Conservation (phyloP, 495 filamentous ascomycete genomes). For the Xylaria nigripes region DNA sequence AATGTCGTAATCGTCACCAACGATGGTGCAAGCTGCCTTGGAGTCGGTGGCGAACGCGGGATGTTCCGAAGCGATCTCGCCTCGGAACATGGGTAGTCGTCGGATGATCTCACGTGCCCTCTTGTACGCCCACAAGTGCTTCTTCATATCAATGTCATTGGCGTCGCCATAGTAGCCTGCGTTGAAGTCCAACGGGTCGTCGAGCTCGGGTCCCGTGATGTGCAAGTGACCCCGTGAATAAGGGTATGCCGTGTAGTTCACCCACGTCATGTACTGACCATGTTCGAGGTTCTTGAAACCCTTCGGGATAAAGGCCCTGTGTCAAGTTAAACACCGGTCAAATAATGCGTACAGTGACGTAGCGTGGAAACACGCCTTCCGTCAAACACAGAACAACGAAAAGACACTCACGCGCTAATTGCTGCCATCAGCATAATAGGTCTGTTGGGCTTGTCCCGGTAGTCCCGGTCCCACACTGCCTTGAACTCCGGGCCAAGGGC, state of each 20-base stretch:
- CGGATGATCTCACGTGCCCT: conserved; percentile 47
- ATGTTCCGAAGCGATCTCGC: conserved; percentile 42
- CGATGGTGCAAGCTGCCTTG: conserved; percentile 28
- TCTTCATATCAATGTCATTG: conserved; percentile 35
- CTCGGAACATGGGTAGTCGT: conserved; percentile 43
- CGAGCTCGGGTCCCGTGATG: conserved; percentile 36
- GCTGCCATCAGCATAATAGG: conserved; percentile 33
- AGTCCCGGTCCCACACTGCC: conserved; percentile 38
- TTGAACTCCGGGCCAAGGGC: conserved; percentile 35
- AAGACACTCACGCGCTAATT: conserved; percentile 17
- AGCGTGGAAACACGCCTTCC: background rate
- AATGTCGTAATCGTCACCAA: conserved; percentile 29
- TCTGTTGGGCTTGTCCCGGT: conserved; percentile 28
- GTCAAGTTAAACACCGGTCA: background rate
- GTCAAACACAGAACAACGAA: background rate
- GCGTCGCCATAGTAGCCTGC: conserved; percentile 38
- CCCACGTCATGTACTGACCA: conserved; percentile 32
- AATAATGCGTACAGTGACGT: background rate
- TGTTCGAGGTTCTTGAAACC: background rate
- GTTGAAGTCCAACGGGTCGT: conserved; percentile 32
- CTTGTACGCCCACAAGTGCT: conserved; percentile 47
- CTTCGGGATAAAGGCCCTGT: background rate
- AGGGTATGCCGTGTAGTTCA: conserved; percentile 42
- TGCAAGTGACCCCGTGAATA: conserved; percentile 50
- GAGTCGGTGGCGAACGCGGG: conserved; percentile 43